Conservation (phyloP, 139 green algal genomes). For the Chlorella sp. region DNA sequence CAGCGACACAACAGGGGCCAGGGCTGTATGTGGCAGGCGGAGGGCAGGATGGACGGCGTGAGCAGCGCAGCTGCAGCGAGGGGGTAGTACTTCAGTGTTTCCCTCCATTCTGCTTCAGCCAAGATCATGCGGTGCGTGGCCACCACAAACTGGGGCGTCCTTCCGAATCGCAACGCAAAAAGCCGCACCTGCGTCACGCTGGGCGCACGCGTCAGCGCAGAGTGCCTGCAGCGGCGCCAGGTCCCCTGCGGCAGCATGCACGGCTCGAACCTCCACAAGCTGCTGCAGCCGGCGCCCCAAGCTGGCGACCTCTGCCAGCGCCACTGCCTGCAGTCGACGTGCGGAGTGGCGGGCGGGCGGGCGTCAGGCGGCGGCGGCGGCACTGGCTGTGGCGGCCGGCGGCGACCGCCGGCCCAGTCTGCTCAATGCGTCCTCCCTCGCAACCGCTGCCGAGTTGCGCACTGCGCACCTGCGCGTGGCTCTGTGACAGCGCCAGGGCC, state of each 20-base stretch:
- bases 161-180: neutral
- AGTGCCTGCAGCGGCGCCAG: conserved; percentile 22
- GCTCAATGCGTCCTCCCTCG: neutral
- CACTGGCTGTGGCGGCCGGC: neutral
- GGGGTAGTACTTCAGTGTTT: no score
- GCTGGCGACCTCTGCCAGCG: neutral
- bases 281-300: conserved; percentile 22
- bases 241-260: neutral
- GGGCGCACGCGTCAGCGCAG: neutral
- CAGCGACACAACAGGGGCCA: conserved; percentile 7
- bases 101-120: no score
- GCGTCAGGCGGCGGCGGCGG: neutral
- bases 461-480: conserved; percentile 1
- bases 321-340: neutral
- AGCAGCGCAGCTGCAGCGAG: neutral
- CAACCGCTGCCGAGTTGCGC: neutral
- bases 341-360: neutral
- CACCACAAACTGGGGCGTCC: no score
- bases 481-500: neutral
- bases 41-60: neutral
- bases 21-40: neutral
- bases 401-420: no score
- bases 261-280: neutral
- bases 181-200: neutral
- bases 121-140: no score